These are phyloP conservation scores for Pezicula neosporulosa DNA, from an alignment of 2,329 filamentous ascomycete genomes.

Conservation along the genomic window DNA sequence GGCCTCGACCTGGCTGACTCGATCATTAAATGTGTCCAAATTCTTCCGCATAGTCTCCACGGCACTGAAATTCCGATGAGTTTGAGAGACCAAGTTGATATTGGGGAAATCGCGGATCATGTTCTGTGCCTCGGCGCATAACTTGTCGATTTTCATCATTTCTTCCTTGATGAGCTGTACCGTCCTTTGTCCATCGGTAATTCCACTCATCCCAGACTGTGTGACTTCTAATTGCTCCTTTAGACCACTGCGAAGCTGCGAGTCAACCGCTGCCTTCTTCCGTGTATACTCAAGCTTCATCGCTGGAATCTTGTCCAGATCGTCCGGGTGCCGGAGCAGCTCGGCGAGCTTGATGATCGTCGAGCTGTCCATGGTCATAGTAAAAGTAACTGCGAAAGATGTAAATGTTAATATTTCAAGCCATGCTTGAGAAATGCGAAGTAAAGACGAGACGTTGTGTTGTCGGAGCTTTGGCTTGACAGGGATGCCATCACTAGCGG, in stretches of 20 bases:
- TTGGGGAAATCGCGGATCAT: conserved; percentile 96
- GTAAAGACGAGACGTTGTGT: neutral
- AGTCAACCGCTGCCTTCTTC: conserved; percentile 90
- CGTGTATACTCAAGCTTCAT: conserved; percentile 91
- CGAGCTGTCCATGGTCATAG: conserved; percentile 30
- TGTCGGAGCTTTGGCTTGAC: neutral
- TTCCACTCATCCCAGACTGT: conserved; percentile 85
- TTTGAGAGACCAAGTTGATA: conserved; percentile 88
- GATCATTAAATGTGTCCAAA: conserved; percentile 80
- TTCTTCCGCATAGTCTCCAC: conserved; percentile 92
- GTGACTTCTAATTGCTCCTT: conserved; percentile 93
- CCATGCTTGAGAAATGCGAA: conserved; percentile 12
- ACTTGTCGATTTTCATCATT: conserved; percentile 96
- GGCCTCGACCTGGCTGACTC: conserved; percentile 70
- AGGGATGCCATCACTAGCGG: neutral
- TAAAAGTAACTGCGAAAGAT: conserved; percentile 6
- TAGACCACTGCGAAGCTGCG: conserved; percentile 82
- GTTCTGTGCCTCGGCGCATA: conserved; percentile 94
- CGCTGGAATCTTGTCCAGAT: conserved; percentile 90
- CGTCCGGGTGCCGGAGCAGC: conserved; percentile 90
- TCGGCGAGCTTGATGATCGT: conserved; percentile 73
- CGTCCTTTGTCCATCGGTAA: conserved; percentile 86
- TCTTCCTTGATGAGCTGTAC: conserved; percentile 95
- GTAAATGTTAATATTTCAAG: conserved; percentile 9
- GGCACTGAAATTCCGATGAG: conserved; percentile 92